Base-by-base conservation (phyloP, 495 filamentous ascomycete genomes). In the Podospora pseudocomata region DNA sequence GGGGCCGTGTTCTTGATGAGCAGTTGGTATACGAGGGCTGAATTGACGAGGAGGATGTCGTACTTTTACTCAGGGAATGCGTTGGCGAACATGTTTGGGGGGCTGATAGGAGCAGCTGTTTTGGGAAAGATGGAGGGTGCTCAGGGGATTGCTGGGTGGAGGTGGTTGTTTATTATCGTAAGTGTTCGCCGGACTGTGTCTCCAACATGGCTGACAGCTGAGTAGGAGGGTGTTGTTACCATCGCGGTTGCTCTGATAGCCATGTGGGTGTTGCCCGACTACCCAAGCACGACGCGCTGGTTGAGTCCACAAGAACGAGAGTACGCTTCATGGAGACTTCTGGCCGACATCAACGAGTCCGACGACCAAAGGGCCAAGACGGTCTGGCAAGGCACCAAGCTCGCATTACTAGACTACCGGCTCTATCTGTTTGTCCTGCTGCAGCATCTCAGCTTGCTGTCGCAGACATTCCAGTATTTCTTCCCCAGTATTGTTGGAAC, bases 41-140 rank as follows among this genome's bases (percentile, higher is more conserved):
- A 86, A 69, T 74, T 86, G 39, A 80, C 81, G 7, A 72, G 76
- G 23, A 75, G 82, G 39, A 82, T 88, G 70, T 83, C 86, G n/a
- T 85, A 82, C 75, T 86, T 88, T 67, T 88, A 88, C 70, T 80
- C 83, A 1, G 86, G 85, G 9, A 84, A 81, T 66, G 82, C 83
- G 0, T 68, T 89, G 1, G 84, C 86, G 39, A 86, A 86, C 68
- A 82, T 83, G 60, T 87, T 88, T 71, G 86, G 85, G 13, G 86
- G 86, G 1, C 76, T 89, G 9, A 81, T 89, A 18, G 86, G 82
- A 0, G 86, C 86, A 0, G 86, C 82, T 0, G 78, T 84, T 3
- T 69, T 85, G 26, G 76, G 72, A 6, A 80, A 79, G 55, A 62
- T 80, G 60, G 79, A 77, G 15, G 79, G 79, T 7, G 72, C 74